A percentile compares a stretch with the other conserved stretches of the same genome.
phyloP scores from a whole-genome alignment of 2,329 filamentous ascomycete species.

The Magnaporthales sp. region DNA sequence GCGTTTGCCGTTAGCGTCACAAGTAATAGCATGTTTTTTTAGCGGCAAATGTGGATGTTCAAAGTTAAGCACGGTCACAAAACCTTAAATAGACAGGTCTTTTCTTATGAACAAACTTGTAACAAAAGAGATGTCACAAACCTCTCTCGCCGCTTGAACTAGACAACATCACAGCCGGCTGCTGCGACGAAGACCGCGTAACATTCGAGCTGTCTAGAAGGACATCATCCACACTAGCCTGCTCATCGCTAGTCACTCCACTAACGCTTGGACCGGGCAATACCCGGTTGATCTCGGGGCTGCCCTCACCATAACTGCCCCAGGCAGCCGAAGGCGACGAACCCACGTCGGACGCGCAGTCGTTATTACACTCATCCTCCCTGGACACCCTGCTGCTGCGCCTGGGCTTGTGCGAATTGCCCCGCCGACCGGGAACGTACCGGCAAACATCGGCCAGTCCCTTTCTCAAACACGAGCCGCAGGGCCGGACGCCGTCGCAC shows the following conservation, averaged over 20 bases:
- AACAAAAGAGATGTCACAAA: background rate
- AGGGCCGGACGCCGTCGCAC: conserved; percentile 9
- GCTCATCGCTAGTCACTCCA: background rate
- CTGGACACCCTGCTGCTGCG: background rate
- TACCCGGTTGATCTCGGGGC: background rate
- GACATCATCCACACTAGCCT: background rate
- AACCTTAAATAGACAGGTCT: background rate
- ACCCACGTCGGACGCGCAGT: background rate
- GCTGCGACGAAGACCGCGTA: background rate
- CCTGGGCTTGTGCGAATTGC: background rate
- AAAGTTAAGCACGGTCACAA: background rate
- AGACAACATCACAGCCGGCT: conserved; percentile 1
- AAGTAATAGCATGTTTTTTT: no score
- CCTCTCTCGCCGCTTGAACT: conserved; percentile 5
- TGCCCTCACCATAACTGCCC: background rate
- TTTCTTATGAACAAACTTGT: background rate
- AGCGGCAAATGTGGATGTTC: no score
- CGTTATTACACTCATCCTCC: background rate
- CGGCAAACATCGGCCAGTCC: background rate
- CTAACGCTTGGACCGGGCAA: background rate
- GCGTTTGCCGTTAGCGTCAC: no score
- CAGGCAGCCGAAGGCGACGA: background rate
- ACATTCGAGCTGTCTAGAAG: background rate
- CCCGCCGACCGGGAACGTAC: background rate
- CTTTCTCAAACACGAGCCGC: background rate